Evolutionary conservation across 2,329 filamentous ascomycete species (phyloP).

Genomic region (Penicillium sp.): DNA sequence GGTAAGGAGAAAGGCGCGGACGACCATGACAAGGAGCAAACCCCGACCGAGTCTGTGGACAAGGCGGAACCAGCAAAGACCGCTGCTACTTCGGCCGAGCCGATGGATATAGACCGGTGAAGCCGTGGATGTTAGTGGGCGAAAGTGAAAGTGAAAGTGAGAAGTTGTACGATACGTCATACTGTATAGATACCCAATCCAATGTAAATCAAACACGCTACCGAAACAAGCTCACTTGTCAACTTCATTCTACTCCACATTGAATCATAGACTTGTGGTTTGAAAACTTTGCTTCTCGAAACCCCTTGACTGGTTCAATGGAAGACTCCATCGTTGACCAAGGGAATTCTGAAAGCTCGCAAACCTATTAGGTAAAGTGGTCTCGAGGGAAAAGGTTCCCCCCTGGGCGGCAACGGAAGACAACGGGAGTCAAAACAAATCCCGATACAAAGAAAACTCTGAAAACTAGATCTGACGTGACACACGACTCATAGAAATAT

Average conservation of each 20-base stretch:
- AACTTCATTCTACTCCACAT: constrained; percentile 7
- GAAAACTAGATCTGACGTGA: not conserved
- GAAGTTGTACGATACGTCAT: constrained; percentile 2
- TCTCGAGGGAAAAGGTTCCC: not conserved
- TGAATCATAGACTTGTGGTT: constrained; percentile 6
- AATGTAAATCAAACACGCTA: not conserved
- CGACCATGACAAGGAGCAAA: not conserved
- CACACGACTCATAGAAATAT: not conserved
- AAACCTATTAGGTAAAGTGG: not conserved
- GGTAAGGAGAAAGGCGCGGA: constrained; percentile 11
- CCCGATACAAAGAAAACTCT: not conserved
- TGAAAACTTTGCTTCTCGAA: not conserved
- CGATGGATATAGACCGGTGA: constrained; percentile 18
- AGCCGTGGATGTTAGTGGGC: not conserved
- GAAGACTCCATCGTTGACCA: not conserved
- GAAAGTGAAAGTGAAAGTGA: not conserved
- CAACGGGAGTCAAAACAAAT: constrained; percentile 8
- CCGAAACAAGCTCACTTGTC: constrained; percentile 5
- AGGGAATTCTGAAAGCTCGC: not conserved
- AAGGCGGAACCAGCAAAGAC: not conserved
- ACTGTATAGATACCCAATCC: constrained; percentile 1
- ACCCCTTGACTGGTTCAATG: not conserved
- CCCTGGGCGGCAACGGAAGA: not conserved
- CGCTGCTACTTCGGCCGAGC: constrained; percentile 3
- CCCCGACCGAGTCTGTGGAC: not conserved